Base-by-base conservation (phyloP, 495 filamentous ascomycete genomes). In the Penicillium fimorum region DNA sequence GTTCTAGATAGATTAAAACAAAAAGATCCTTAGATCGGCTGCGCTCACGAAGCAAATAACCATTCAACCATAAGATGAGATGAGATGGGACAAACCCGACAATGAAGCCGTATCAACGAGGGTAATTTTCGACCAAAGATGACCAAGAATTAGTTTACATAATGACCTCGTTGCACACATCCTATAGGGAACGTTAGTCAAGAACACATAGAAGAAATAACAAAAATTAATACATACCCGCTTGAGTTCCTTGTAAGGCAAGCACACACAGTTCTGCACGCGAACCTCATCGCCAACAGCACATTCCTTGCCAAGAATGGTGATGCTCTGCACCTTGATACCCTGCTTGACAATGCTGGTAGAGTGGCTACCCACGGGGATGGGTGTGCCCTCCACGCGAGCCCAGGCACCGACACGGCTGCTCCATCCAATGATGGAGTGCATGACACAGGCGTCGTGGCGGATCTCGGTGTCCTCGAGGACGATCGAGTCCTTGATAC, bases 211-310 rank as follows among this genome's bases (percentile, higher is more conserved):
- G 24, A 12, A 15, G 25, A 35, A 49, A 4, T 22, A 22, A 1
- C 44, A 25, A 48, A 12, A 25, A 40, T 32, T 33, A 29, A 43
- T 45, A 87, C 91, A 71, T 79, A 96, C 93, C 79, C 91, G 84
- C 84, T 97, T 99, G 69, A 99, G 77, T 74, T 97, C 95, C 83
- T 99, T 99, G 71, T 92, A 96, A 24, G 94, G 94, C 78, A 99
- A 73, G 74, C 94, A 97, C 55, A 99, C 87, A 70, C 94, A 99
- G 77, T 99, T 99, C 78, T 97, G 94, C 62, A 99, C 92, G 51
- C 92, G 85, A 29, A 99, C 88, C 69, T 99, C 94, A 64, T 99
- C 94, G 1, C 86, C 92, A 48, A 97, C 95, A 32, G 78, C 87
- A 66, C 95, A 97, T 72, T 98, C 94, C 79, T 97, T 96, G 67